Evolutionary conservation across 129 eudicot genomes (phyloP).

Genomic region (Centrapalus pauciflorus): DNA sequence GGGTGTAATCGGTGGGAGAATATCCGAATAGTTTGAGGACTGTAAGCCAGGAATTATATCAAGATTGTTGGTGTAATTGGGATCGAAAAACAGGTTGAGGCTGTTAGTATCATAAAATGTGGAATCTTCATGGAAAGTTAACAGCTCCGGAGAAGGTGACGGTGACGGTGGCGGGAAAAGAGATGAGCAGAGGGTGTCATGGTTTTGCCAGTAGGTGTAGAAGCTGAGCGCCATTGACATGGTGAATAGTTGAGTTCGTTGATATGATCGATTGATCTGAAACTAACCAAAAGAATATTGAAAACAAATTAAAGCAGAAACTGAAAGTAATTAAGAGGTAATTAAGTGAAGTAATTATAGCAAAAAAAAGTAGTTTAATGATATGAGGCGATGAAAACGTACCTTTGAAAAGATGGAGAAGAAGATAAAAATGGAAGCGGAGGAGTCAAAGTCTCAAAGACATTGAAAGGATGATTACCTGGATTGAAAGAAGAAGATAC

Average conservation of each 20-base stretch:
- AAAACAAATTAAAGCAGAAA: slow-evolving; percentile 3
- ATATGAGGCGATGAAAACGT: slow-evolving; percentile 8
- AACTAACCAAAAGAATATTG: not conserved
- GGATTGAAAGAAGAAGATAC: slow-evolving; percentile 20
- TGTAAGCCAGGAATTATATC: not conserved
- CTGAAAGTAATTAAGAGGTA: slow-evolving; percentile 22
- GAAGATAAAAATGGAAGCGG: slow-evolving; percentile 7
- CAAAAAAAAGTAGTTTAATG: not conserved
- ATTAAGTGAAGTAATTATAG: slow-evolving; percentile 13
- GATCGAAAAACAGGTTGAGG: slow-evolving; percentile 9
- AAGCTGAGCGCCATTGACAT: slow-evolving; percentile 29
- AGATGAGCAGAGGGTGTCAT: not conserved
- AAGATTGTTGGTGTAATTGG: not conserved
- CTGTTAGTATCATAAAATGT: not conserved
- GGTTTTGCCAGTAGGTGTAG: slow-evolving; percentile 18
- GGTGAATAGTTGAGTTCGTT: not conserved
- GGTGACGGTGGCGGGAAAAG: slow-evolving; percentile 20
- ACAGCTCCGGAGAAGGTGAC: slow-evolving; percentile 13
- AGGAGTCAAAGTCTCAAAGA: slow-evolving; percentile 22
- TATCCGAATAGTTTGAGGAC: not conserved
- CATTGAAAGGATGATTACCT: slow-evolving; percentile 20
- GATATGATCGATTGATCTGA: too few relatives aligned
- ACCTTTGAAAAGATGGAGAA: slow-evolving; percentile 4
- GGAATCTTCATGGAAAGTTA: slow-evolving; percentile 2
- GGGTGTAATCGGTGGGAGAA: not conserved